Evolutionary conservation across 2,329 filamentous ascomycete genomes (phyloP).

Genomic region (Knoxdaviesia capensis): DNA sequence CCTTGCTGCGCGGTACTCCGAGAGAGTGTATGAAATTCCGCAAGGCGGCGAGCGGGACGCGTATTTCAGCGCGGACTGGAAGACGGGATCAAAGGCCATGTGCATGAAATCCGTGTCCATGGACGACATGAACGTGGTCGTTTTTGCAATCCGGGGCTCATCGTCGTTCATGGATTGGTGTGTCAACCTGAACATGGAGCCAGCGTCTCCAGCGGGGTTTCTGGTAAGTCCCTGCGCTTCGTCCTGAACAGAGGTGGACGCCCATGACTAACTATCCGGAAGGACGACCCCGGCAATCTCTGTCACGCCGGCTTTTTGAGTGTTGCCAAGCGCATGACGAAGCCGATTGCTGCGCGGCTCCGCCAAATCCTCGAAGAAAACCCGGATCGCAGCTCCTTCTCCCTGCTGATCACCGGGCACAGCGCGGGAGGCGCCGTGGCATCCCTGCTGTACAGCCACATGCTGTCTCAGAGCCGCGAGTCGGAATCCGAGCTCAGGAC

Average conservation of each 20-base stretch:
- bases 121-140: constrained; percentile 58
- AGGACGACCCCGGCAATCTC: constrained; percentile 52
- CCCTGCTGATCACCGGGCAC: constrained; percentile 68
- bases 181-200: constrained; percentile 56
- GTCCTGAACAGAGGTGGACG: not conserved
- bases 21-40: constrained; percentile 51
- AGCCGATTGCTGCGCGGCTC: constrained; percentile 50
- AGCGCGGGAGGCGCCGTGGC: constrained; percentile 74
- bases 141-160: constrained; percentile 68
- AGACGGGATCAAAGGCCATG: constrained; percentile 65
- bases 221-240: constrained; percentile 15
- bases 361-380: constrained; percentile 52
- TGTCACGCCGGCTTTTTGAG: constrained; percentile 67
- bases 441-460: constrained; percentile 60
- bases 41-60: constrained; percentile 41
- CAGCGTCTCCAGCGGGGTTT: constrained; percentile 45
- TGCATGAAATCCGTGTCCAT: constrained; percentile 63
- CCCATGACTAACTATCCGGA: no score
- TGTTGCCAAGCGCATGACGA: constrained; percentile 56
- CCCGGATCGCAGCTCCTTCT: constrained; percentile 42
- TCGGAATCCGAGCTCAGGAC: constrained; percentile 38
- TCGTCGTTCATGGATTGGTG: constrained; percentile 72
- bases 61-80: constrained; percentile 52
- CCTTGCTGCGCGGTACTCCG: constrained; percentile 59
- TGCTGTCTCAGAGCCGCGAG: constrained; percentile 38